These are phyloP conservation scores for Macrophomina pseudophaseolina DNA, from an alignment of 2,329 filamentous ascomycete genomes.

Conservation along the genomic window DNA sequence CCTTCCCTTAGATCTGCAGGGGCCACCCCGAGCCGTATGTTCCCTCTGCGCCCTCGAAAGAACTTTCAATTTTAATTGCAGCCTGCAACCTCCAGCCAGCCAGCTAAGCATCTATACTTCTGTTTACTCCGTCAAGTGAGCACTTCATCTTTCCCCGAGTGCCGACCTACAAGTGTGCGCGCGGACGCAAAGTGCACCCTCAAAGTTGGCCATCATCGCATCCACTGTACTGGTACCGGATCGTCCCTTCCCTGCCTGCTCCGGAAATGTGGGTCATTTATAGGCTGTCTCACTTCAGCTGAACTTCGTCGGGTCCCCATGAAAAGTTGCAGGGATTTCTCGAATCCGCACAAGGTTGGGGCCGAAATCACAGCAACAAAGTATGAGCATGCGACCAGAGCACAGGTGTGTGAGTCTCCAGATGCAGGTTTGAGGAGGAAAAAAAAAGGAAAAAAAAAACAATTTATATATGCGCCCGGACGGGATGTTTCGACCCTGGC, in stretches of 20 bases:
- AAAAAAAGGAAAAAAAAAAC: too few species aligned
- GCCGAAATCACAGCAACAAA: not conserved
- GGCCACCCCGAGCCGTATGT: not conserved
- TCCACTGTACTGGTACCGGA: not conserved
- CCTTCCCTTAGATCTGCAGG: not conserved
- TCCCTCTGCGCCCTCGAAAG: not conserved
- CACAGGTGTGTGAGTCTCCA: too few species aligned
- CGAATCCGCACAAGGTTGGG: not conserved
- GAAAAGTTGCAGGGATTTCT: not conserved
- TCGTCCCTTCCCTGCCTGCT: not conserved
- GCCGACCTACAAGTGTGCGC: not conserved
- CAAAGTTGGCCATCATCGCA: not conserved
- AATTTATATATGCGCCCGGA: too few species aligned
- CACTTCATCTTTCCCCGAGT: too few species aligned
- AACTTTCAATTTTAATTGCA: too few species aligned
- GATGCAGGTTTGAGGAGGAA: too few species aligned
- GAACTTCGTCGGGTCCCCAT: not conserved
- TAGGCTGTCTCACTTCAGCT: constrained; percentile 7
- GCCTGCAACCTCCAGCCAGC: too few species aligned
- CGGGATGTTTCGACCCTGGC: too few species aligned
- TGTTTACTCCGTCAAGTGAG: too few species aligned
- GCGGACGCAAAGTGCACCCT: not conserved
- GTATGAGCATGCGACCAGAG: too few species aligned
- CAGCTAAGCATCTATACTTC: too few species aligned
- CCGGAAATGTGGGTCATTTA: not conserved